These are phyloP conservation scores for Marasmius fiardii DNA, from an alignment of 1,284 basidiomycete species.

Conservation along the genomic window DNA sequence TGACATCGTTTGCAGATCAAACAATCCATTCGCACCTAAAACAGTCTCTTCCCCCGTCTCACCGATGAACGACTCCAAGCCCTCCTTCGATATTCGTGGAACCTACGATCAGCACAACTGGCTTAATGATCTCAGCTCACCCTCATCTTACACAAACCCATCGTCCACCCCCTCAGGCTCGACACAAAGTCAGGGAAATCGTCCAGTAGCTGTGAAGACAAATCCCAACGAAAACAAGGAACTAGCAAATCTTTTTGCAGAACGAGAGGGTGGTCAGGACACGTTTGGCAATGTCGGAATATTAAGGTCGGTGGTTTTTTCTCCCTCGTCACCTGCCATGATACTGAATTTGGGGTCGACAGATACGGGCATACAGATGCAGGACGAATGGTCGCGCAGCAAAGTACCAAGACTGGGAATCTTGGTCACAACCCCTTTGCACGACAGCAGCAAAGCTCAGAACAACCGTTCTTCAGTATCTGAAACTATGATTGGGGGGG, in stretches of 20 bases:
- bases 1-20: constrained; percentile 56
- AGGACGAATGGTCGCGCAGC: constrained; percentile 53
- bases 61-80: constrained; percentile 27
- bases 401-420: constrained; percentile 45
- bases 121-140: constrained; percentile 31
- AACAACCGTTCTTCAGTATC: constrained; percentile 83
- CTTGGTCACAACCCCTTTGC: constrained; percentile 73
- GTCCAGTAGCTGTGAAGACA: constrained; percentile 39
- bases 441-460: constrained; percentile 51
- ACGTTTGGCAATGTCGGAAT: constrained; percentile 90
- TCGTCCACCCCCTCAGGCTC: constrained; percentile 27
- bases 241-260: constrained; percentile 80
- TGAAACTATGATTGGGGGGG: constrained; percentile 20
- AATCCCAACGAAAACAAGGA: constrained; percentile 71
- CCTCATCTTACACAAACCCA: constrained; percentile 33
- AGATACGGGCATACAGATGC: constrained; percentile 70
- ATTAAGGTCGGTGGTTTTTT: constrained; percentile 47
- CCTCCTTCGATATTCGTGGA: constrained; percentile 60
- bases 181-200: constrained; percentile 25
- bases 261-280: constrained; percentile 86
- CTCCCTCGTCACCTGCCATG: background rate
- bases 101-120: constrained; percentile 48
- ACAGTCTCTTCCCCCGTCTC: constrained; percentile 31
- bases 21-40: constrained; percentile 85
- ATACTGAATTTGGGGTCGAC: constrained; percentile 9